Evolutionary conservation across 768 basidiomycete species (phyloP).

Genomic region (Clitopilus passeckerianus): DNA sequence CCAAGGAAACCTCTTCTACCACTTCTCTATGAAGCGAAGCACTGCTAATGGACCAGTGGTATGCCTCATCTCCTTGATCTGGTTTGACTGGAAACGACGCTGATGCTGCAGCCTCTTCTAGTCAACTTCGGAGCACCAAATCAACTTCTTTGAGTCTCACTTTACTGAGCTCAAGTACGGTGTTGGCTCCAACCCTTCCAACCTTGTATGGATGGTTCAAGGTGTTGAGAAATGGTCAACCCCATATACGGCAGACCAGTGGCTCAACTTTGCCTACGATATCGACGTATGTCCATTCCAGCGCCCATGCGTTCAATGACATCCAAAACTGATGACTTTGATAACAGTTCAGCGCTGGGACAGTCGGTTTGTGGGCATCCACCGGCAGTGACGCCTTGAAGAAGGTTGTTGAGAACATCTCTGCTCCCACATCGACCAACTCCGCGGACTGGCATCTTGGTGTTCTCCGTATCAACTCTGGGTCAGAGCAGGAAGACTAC

Average conservation of each 20-base stretch:
- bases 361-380: constrained; percentile 56
- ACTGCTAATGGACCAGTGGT: constrained; percentile 48
- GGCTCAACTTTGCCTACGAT: constrained; percentile 67
- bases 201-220: constrained; percentile 44
- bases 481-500: constrained; percentile 45
- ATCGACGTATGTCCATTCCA: constrained; percentile 42
- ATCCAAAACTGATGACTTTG: not conserved
- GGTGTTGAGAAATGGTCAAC: constrained; percentile 44
- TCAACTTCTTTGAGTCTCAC: constrained; percentile 59
- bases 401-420: constrained; percentile 42
- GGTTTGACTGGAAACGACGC: not conserved
- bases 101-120: constrained; percentile 13
- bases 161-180: constrained; percentile 65
- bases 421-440: constrained; percentile 50
- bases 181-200: constrained; percentile 36
- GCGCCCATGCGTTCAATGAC: not conserved
- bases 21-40: constrained; percentile 51
- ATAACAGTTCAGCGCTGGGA: constrained; percentile 42
- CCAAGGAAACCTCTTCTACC: constrained; percentile 54
- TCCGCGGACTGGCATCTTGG: constrained; percentile 60
- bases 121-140: constrained; percentile 57
- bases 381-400: constrained; percentile 41
- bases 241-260: constrained; percentile 44
- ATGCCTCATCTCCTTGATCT: constrained; percentile 10
- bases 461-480: constrained; percentile 50